phyloP scores from a whole-genome alignment of 805 yeast species.

The Schizosaccharomyces osmophilus region DNA sequence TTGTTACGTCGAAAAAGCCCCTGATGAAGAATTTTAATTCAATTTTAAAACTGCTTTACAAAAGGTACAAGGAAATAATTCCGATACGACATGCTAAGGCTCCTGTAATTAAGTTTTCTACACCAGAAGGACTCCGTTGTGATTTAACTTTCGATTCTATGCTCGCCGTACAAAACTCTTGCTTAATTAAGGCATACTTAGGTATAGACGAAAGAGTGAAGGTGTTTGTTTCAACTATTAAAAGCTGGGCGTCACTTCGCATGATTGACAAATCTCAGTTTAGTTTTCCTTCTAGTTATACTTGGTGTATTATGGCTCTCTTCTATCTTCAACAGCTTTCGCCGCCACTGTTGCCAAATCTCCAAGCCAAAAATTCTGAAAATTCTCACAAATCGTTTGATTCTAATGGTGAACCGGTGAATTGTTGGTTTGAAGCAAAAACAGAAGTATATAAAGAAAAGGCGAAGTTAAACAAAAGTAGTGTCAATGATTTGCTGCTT shows the following conservation, averaged over 20 bases:
- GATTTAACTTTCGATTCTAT: background rate
- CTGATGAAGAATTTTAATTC: background rate
- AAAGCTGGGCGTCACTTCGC: background rate
- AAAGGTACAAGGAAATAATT: background rate
- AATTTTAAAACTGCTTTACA: background rate
- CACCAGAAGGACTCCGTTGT: background rate
- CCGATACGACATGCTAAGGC: background rate
- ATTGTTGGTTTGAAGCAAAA: background rate
- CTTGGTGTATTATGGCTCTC: background rate
- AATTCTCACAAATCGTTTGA: background rate
- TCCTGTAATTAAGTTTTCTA: background rate
- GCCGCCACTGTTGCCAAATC: background rate
- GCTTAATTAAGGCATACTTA: background rate
- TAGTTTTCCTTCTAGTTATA: background rate
- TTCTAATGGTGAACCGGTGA: background rate
- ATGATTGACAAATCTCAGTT: background rate
- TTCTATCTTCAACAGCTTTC: background rate
- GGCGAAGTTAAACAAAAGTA: background rate
- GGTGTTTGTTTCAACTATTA: background rate
- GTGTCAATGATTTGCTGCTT: background rate
- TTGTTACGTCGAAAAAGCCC: background rate
- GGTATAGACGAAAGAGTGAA: background rate
- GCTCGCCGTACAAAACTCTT: background rate
- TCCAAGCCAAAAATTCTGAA: background rate
- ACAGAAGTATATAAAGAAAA: background rate